Base-by-base conservation (phyloP, 371 early-diverging fungal genomes). In the Mucor circinelloides region DNA sequence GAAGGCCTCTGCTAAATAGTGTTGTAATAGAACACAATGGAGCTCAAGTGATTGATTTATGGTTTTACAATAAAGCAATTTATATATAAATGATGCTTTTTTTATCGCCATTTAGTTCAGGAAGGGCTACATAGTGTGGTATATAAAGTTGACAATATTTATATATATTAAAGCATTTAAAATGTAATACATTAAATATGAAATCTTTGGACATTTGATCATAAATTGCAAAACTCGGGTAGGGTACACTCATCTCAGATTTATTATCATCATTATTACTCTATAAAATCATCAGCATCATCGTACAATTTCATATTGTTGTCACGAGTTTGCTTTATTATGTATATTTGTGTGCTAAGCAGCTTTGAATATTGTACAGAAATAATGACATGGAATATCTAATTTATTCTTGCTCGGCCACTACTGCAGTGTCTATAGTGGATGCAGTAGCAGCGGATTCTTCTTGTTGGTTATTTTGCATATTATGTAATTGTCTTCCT, bases 401-500 rank as follows among this genome's bases (percentile, higher is more conserved):
- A 36, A 50, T 25, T 50, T 25, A 50, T 50, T 21, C 23, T 23
- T 52, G 6, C 6, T 52, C 9, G 25, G 23, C 52, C 8, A 2
- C 27, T 7, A 10, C 32, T 21, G 28, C 60, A 30, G n/a, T 57
- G 21, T 32, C 58, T 58, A 58, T 30, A 32, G 57, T 61, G 13
- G 68, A 34, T 57, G 57, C 40, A 32, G 58, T 31, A 30, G 23
- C 12, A 10, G 48, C 15, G 6, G 52, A 21, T 52, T 34, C 50
- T 17, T 48, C 32, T 32, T 48, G 32, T 27, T 12, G 52, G 23
- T 52, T 56, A 42, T 58, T 62, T 10, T 71, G 75, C 58, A 90
- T 64, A 64, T 92, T 92, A 67, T 90, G 91, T 57, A 92, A 76
- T 63, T 75, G 81, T 19, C 78, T 78, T 13, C 92, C 91, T 42